These are phyloP conservation scores for Cornus florida DNA, from an alignment of 148 eudicot species.

Conservation along the genomic window DNA sequence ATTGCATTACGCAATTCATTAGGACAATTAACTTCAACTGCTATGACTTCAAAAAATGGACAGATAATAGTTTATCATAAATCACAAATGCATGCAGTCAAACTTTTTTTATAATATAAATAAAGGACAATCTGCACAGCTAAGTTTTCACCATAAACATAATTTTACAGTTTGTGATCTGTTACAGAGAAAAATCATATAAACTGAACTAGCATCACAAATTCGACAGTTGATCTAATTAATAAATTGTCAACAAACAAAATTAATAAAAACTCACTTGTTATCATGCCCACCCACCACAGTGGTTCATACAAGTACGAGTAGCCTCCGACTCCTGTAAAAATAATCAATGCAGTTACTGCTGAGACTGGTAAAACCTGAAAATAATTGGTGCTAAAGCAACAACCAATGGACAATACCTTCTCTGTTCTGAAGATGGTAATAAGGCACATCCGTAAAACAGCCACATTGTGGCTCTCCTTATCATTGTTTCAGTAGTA, in stretches of 20 bases:
- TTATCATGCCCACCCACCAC: slow-evolving; percentile 95
- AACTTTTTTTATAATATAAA: background rate
- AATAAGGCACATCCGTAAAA: background rate
- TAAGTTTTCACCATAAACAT: background rate
- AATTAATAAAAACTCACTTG: slow-evolving; percentile 53
- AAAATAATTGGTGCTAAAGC: background rate
- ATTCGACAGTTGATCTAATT: background rate
- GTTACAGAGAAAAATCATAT: background rate
- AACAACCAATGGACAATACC: background rate
- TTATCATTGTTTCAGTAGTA: background rate
- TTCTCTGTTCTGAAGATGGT: background rate
- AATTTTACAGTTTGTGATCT: background rate
- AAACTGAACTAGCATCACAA: background rate
- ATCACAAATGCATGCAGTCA: background rate
- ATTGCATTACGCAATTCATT: too few relatives aligned
- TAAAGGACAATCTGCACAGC: background rate
- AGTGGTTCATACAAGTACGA: slow-evolving; percentile 84
- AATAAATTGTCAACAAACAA: background rate
- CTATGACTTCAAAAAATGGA: background rate
- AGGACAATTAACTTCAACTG: background rate
- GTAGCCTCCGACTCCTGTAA: slow-evolving; percentile 81
- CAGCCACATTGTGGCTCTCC: background rate
- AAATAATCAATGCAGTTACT: slow-evolving; percentile 10
- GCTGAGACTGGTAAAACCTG: background rate
- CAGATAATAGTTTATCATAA: background rate